Conservation (phyloP, 371 early-diverging fungal species). For the Rhizopus sp. region DNA sequence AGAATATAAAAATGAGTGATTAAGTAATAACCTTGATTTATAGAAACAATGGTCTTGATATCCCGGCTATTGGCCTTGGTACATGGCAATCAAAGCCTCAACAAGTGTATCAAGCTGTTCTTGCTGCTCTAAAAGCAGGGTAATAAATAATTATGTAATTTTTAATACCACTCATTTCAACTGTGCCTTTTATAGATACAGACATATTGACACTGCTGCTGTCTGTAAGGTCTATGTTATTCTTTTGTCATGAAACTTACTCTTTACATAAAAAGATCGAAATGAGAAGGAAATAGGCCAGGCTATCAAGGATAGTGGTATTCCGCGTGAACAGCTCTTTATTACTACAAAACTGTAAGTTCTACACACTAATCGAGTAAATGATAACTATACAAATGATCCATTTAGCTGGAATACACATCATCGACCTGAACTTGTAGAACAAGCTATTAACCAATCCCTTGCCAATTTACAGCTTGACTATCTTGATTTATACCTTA, state of each 20-base stretch:
- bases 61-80: constrained; percentile 39
- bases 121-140: constrained; percentile 43
- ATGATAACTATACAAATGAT: too few relatives aligned
- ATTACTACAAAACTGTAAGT: constrained; percentile 67
- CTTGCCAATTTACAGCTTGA: constrained; percentile 59
- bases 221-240: constrained; percentile 27
- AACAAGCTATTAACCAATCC: constrained; percentile 46
- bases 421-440: constrained; percentile 56
- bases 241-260: not conserved
- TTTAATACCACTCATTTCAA: not conserved
- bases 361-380: too few relatives aligned
- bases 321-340: constrained; percentile 64
- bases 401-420: constrained; percentile 52
- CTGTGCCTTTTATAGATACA: constrained; percentile 11
- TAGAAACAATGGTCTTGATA: constrained; percentile 29
- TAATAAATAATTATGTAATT: constrained; percentile 6
- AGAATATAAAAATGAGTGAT: too few relatives aligned
- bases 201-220: constrained; percentile 32
- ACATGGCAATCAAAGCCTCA: constrained; percentile 48
- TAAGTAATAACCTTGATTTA: too few relatives aligned
- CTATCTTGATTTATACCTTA: constrained; percentile 73
- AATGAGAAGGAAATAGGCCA: constrained; percentile 35
- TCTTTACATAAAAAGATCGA: constrained; percentile 16
- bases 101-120: constrained; percentile 44
- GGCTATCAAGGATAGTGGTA: constrained; percentile 52